Conservation (phyloP, 192 early-diverging fungal species). For the Powellomyces hirtus region DNA sequence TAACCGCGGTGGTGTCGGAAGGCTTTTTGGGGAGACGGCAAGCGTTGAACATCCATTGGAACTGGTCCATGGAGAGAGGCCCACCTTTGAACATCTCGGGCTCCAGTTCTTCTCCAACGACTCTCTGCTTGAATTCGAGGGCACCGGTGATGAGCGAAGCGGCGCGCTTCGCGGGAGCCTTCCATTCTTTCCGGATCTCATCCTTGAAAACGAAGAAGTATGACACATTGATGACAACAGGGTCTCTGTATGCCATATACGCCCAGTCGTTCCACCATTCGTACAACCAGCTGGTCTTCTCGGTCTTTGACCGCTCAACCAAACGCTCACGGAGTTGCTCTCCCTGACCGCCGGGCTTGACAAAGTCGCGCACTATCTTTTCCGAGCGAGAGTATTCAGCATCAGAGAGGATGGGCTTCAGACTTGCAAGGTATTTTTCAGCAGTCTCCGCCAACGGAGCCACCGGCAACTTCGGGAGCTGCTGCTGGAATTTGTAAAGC, state of each 20-base stretch:
- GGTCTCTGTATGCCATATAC: constrained; percentile 92
- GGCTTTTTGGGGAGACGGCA: constrained; percentile 87
- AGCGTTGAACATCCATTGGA: constrained; percentile 97
- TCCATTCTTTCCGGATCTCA: constrained; percentile 65
- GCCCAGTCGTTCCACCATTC: constrained; percentile 98
- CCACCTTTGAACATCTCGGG: constrained; percentile 77
- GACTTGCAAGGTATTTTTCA: constrained; percentile 75
- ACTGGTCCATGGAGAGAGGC: constrained; percentile 86
- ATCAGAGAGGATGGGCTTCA: constrained; percentile 66
- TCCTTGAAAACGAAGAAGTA: constrained; percentile 97
- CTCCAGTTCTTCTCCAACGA: constrained; percentile 70
- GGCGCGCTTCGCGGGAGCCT: constrained; percentile 76
- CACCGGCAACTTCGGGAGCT: constrained; percentile 85
- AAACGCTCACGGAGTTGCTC: constrained; percentile 83
- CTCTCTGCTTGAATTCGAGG: constrained; percentile 78
- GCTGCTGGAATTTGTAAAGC: constrained; percentile 30
- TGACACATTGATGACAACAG: constrained; percentile 91
- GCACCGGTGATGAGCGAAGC: constrained; percentile 88
- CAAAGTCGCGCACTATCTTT: constrained; percentile 72
- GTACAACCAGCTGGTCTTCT: constrained; percentile 82
- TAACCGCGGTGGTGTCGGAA: constrained; percentile 72
- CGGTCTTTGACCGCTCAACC: constrained; percentile 68
- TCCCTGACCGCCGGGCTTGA: constrained; percentile 75
- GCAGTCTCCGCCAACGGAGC: constrained; percentile 80
- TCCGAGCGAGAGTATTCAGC: constrained; percentile 71